phyloP scores from a whole-genome alignment of 345 rosid species.

The Gossypium turneri region DNA sequence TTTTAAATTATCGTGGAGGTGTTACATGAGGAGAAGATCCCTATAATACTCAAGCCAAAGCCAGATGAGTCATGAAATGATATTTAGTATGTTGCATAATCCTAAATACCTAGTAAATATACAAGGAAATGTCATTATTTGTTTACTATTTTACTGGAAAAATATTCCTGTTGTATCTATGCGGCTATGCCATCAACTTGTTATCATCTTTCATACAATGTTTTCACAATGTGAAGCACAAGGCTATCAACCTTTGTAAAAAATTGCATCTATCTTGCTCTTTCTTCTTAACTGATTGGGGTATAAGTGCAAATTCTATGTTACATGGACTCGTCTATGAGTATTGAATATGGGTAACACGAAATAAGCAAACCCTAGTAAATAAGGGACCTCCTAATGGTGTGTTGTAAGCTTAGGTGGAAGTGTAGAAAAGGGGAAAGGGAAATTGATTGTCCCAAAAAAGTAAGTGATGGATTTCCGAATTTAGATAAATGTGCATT shows the following conservation, averaged over 20 bases:
- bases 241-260: neutral
- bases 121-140: conserved; percentile 21
- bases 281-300: too few relatives aligned
- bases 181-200: conserved; percentile 24
- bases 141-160: conserved; percentile 11
- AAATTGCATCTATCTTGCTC: neutral
- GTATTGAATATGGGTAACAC: too few relatives aligned
- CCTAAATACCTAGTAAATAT: conserved; percentile 8
- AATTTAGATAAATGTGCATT: neutral
- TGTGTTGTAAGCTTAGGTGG: neutral
- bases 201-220: neutral
- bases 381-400: neutral
- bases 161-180: conserved; percentile 32
- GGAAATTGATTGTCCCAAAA: neutral
- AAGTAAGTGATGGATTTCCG: neutral
- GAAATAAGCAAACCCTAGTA: neutral
- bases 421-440: neutral
- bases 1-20: conserved; percentile 78
- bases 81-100: conserved; percentile 18
- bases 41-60: conserved; percentile 81
- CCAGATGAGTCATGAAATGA: conserved; percentile 59
- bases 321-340: too few relatives aligned
- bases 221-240: neutral
- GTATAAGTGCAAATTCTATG: too few relatives aligned
- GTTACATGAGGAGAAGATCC: conserved; percentile 84